Evolutionary conservation across 495 filamentous ascomycete species (phyloP).

Genomic region (Lasiosphaeria hispida): DNA sequence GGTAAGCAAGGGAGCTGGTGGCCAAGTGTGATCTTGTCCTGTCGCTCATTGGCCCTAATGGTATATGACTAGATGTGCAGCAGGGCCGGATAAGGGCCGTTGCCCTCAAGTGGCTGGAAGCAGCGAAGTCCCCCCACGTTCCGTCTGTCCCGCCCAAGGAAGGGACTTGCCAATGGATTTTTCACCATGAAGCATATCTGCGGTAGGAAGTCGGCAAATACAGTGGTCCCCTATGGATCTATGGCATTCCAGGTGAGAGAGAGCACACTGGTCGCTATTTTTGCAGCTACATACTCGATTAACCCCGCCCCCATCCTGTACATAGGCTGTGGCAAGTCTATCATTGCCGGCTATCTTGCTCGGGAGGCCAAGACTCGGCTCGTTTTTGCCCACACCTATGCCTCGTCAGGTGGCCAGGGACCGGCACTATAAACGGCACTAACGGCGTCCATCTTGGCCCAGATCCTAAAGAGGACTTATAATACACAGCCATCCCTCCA

Average conservation of each 20-base stretch:
- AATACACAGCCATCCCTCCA: no score
- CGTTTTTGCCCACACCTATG: neutral
- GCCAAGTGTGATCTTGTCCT: no score
- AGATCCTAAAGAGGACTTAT: neutral
- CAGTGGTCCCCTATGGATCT: neutral
- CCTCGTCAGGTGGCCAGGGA: neutral
- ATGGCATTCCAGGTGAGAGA: neutral
- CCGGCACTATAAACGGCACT: neutral
- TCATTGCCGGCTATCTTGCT: neutral
- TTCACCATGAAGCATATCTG: neutral
- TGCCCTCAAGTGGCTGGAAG: neutral
- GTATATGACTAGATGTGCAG: no score
- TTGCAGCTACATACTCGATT: no score
- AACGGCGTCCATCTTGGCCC: neutral
- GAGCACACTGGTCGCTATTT: no score
- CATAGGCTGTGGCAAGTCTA: no score
- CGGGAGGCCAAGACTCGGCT: neutral
- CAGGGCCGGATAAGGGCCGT: neutral
- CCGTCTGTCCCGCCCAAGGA: neutral
- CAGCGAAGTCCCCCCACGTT: neutral
- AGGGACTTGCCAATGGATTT: neutral
- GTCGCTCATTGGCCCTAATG: no score
- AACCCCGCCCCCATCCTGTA: no score
- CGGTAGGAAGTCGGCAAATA: neutral
- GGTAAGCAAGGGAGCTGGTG: no score